Evolutionary conservation across 306 rosid species (phyloP).

Genomic region (Canavalia ensiformis): DNA sequence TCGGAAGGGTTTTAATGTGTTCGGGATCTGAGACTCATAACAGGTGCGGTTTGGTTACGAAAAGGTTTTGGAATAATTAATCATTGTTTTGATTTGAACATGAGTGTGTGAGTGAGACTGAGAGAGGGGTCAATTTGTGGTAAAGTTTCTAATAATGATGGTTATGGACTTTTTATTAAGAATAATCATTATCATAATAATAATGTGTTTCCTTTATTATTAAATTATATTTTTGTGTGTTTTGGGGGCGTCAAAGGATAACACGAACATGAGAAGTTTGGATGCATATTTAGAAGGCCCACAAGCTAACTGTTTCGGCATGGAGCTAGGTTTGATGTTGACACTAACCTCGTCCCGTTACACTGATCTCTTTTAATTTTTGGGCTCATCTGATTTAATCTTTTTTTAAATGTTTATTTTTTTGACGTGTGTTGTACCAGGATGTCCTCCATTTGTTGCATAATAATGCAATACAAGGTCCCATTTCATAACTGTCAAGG

Average conservation of each 20-base stretch:
- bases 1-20: not conserved
- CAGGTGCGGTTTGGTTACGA: constrained; percentile 35
- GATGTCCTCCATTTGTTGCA: constrained; percentile 35
- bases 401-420: not conserved
- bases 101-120: not conserved
- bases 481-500: constrained; percentile 38
- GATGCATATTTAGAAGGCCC: constrained; percentile 45
- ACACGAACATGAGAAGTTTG: constrained; percentile 1
- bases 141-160: constrained; percentile 48
- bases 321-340: constrained; percentile 52
- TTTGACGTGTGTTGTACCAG: constrained; percentile 32
- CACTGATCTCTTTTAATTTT: constrained; percentile 37
- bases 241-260: constrained; percentile 25
- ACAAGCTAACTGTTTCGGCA: constrained; percentile 44
- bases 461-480: constrained; percentile 50
- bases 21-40: constrained; percentile 46
- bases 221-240: not conserved
- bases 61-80: constrained; percentile 53
- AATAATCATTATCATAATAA: not conserved
- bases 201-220: not conserved
- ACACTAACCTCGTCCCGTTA: constrained; percentile 48
- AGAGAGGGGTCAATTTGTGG: constrained; percentile 48
- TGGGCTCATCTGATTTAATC: constrained; percentile 33
- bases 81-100: constrained; percentile 56
- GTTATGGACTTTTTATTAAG: constrained; percentile 45